Percentiles rank a stretch among this genome's conserved stretches.
Conservation (phyloP, 75 land plant species). For the Sequoia sempervirens region DNA sequence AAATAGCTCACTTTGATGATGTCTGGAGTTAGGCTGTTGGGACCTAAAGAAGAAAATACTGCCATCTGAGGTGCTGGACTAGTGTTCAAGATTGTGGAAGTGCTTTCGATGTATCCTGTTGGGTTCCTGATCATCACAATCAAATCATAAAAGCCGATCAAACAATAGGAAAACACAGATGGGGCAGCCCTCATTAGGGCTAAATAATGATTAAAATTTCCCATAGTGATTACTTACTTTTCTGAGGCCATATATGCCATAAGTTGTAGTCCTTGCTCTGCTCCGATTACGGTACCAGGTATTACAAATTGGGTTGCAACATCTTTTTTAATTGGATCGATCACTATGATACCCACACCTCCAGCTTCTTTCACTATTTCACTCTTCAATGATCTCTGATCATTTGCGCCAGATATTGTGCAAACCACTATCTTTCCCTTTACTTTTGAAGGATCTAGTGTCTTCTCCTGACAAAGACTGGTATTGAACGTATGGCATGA, state of each 20-base stretch:
- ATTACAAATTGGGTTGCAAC: constrained; percentile 25
- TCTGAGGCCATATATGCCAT: constrained; percentile 32
- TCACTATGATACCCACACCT: constrained; percentile 49
- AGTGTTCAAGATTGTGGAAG: background rate
- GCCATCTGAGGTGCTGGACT: background rate
- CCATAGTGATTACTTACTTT: constrained; percentile 20
- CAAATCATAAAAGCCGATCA: background rate
- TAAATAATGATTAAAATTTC: background rate
- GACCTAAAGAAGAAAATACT: background rate
- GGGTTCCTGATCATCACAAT: background rate
- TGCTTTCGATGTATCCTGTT: background rate
- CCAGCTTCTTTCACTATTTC: constrained; percentile 36
- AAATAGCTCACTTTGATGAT: background rate
- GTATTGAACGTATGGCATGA: background rate
- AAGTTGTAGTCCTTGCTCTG: constrained; percentile 25
- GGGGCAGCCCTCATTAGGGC: too few relatives aligned
- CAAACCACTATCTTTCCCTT: constrained; percentile 57
- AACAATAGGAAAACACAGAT: too few relatives aligned
- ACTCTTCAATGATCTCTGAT: constrained; percentile 19
- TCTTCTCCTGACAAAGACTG: constrained; percentile 42
- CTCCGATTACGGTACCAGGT: constrained; percentile 31
- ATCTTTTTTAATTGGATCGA: constrained; percentile 24
- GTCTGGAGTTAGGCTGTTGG: background rate
- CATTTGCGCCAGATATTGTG: constrained; percentile 3
- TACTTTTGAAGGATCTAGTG: constrained; percentile 36